Conservation (phyloP, 192 early-diverging fungal species). For the Backusella macrospora region DNA sequence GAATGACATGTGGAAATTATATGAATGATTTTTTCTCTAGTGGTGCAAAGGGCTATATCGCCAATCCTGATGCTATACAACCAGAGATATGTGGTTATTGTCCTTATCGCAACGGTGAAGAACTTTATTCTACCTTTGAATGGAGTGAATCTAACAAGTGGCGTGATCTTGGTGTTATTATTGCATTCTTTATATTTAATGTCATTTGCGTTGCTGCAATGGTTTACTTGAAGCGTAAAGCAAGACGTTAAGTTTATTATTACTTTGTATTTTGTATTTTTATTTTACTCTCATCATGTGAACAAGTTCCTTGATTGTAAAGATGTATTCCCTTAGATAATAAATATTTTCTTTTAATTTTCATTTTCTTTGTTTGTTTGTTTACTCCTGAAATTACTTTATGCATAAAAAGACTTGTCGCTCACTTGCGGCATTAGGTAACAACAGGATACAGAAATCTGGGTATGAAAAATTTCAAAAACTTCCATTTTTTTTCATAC, state of each 20-base stretch:
- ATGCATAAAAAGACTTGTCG: too few relatives aligned
- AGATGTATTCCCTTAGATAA: too few relatives aligned
- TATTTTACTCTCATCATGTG: not conserved
- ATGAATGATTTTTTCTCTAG: slow-evolving; percentile 11
- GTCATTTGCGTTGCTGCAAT: slow-evolving; percentile 44
- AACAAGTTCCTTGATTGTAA: too few relatives aligned
- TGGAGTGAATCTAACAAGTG: slow-evolving; percentile 65
- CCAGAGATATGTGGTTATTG: slow-evolving; percentile 64
- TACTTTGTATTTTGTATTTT: not conserved
- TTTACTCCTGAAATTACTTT: too few relatives aligned
- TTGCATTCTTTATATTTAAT: slow-evolving; percentile 65
- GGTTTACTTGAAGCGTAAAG: slow-evolving; percentile 45
- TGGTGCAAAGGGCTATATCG: slow-evolving; percentile 15
- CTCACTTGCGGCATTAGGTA: too few relatives aligned
- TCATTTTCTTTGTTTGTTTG: too few relatives aligned
- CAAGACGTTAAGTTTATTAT: slow-evolving; percentile 23
- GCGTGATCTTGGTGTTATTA: slow-evolving; percentile 72
- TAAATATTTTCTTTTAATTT: too few relatives aligned
- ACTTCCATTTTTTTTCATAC: too few relatives aligned
- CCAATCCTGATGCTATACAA: slow-evolving; percentile 25
- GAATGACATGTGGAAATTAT: slow-evolving; percentile 67
- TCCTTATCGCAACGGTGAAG: slow-evolving; percentile 52
- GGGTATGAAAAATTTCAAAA: too few relatives aligned
- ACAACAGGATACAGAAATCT: too few relatives aligned
- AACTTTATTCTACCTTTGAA: slow-evolving; percentile 53